Conservation (phyloP, 352 stramenopile species). For the Globisporangium heterothallicum region DNA sequence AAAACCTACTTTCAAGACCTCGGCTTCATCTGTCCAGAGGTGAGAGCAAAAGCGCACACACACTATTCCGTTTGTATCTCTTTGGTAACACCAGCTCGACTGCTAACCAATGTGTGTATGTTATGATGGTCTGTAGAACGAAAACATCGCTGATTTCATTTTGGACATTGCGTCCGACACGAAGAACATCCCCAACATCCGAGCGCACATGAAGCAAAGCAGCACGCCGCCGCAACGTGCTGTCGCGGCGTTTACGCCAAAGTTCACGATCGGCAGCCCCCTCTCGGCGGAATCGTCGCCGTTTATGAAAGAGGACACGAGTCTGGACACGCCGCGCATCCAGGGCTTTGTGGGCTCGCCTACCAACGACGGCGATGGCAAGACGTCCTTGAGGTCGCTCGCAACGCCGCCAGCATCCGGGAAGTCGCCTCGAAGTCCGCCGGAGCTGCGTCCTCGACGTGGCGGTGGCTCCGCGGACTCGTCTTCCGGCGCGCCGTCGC, state of each 20-base stretch:
- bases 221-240: conserved; percentile 11
- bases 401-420: conserved; percentile 17
- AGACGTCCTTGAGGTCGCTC: neutral
- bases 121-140: conserved; percentile 29
- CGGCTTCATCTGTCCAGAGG: conserved; percentile 59
- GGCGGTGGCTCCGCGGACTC: neutral
- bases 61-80: too few species aligned
- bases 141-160: conserved; percentile 82
- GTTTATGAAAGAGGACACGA: conserved; percentile 46
- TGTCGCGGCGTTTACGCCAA: conserved; percentile 14
- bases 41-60: too few species aligned
- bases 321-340: conserved; percentile 40
- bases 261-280: conserved; percentile 28
- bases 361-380: neutral
- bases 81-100: too few species aligned
- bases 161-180: conserved; percentile 64
- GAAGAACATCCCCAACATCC: conserved; percentile 57
- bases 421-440: conserved; percentile 21
- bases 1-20: conserved; percentile 60
- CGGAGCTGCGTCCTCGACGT: conserved; percentile 6
- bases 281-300: conserved; percentile 44
- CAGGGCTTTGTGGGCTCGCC: conserved; percentile 29
- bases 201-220: conserved; percentile 37
- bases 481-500: conserved; percentile 13
- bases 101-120: conserved; percentile 4